Evolutionary conservation across 352 stramenopile species (phyloP).

Genomic region (Globisporangium okanoganense): DNA sequence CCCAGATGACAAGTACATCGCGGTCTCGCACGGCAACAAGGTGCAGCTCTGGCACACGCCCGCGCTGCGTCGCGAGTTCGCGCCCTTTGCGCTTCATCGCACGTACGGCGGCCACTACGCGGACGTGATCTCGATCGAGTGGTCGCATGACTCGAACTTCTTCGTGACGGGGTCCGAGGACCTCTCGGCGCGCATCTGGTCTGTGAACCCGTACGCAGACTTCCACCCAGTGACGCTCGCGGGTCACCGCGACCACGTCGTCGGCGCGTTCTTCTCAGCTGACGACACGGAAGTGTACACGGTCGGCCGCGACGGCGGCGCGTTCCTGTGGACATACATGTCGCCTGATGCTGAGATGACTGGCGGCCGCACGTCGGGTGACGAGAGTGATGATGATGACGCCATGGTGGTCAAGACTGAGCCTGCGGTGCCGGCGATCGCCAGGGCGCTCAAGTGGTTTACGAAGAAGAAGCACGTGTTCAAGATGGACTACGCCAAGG

Average conservation of each 20-base stretch:
- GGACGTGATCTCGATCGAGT: constrained; percentile 84
- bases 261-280: constrained; percentile 83
- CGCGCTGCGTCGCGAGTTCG: constrained; percentile 84
- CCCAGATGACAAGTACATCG: constrained; percentile 86
- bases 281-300: constrained; percentile 84
- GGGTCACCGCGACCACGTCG: constrained; percentile 84
- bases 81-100: constrained; percentile 86
- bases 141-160: constrained; percentile 87
- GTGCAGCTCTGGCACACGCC: constrained; percentile 91
- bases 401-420: constrained; percentile 26
- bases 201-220: constrained; percentile 54
- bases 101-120: constrained; percentile 89
- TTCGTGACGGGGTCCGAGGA: constrained; percentile 89
- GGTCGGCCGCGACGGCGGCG: constrained; percentile 79
- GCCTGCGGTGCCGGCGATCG: constrained; percentile 58
- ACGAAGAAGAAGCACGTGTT: constrained; percentile 86
- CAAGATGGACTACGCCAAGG: constrained; percentile 89
- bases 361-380: constrained; percentile 23
- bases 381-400: constrained; percentile 31
- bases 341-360: constrained; percentile 36
- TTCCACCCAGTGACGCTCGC: constrained; percentile 87
- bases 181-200: constrained; percentile 85
- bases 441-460: constrained; percentile 77
- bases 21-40: constrained; percentile 87
- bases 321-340: constrained; percentile 86